Conservation (phyloP, 331 rosid genomes). For the Telfairia occidentalis region DNA sequence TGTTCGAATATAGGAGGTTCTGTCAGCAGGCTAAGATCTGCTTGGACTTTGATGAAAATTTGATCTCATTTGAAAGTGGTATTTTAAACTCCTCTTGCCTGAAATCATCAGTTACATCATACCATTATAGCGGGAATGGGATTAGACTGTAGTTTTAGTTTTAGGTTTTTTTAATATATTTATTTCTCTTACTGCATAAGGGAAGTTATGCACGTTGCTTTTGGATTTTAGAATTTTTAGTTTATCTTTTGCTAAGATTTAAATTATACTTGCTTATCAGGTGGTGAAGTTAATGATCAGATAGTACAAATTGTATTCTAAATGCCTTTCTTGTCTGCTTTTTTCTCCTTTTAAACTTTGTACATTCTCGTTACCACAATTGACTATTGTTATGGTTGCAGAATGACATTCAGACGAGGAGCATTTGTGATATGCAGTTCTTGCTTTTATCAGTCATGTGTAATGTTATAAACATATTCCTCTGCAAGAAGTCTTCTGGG, state of each 20-base stretch:
- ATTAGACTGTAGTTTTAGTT: background rate
- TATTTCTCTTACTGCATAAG: background rate
- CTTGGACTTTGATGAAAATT: background rate
- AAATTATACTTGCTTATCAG: background rate
- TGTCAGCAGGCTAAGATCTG: background rate
- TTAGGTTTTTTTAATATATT: background rate
- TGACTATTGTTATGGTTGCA: slow-evolving; percentile 27
- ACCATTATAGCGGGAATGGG: background rate
- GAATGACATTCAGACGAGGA: slow-evolving; percentile 45
- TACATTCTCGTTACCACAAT: background rate
- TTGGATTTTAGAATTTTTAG: background rate
- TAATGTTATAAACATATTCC: slow-evolving; percentile 44
- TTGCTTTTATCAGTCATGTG: slow-evolving; percentile 70
- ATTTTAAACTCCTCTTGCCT: background rate
- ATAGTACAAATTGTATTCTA: background rate
- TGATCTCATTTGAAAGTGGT: background rate
- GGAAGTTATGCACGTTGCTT: background rate
- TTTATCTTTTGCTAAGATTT: background rate
- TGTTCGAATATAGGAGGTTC: background rate
- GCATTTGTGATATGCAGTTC: slow-evolving; percentile 63
- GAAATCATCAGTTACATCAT: background rate
- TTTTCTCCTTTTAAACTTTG: background rate
- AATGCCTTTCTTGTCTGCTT: slow-evolving; percentile 15
- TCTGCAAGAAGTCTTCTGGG: slow-evolving; percentile 44
- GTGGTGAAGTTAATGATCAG: background rate